Evolutionary conservation across 352 stramenopile genomes (phyloP).

Genomic region (Pythium myriotylum): DNA sequence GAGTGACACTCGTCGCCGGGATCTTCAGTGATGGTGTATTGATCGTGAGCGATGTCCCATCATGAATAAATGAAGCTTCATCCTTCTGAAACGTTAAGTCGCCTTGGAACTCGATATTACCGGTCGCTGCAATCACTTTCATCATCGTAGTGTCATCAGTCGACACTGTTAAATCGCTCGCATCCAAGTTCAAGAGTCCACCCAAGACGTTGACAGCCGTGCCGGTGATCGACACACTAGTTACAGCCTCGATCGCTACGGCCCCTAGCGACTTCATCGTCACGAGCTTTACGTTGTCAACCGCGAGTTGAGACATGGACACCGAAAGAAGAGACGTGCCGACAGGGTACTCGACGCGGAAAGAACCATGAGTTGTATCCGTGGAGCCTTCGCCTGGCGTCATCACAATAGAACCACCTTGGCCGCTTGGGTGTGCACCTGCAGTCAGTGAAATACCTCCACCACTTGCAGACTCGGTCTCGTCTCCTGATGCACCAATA

Average conservation of each 20-base stretch:
- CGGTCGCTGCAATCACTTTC: conserved; percentile 23
- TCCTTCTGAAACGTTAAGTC: conserved; percentile 27
- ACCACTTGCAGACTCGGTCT: conserved; percentile 5
- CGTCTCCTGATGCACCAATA: conserved; percentile 35
- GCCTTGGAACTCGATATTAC: conserved; percentile 32
- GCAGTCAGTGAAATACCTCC: conserved; percentile 41
- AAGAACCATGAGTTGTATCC: conserved; percentile 32
- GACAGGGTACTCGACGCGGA: conserved; percentile 44
- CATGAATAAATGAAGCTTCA: conserved; percentile 33
- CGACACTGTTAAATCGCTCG: conserved; percentile 30
- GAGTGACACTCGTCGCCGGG: not conserved
- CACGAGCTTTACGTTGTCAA: conserved; percentile 39
- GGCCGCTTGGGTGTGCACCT: conserved; percentile 35
- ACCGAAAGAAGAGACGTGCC: conserved; percentile 33
- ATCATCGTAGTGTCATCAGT: conserved; percentile 17
- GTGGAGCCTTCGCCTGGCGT: conserved; percentile 40
- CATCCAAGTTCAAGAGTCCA: conserved; percentile 22
- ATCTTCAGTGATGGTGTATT: conserved; percentile 26
- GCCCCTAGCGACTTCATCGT: conserved; percentile 34
- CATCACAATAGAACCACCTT: conserved; percentile 43
- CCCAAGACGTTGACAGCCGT: conserved; percentile 29
- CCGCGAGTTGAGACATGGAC: conserved; percentile 31
- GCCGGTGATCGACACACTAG: conserved; percentile 39
- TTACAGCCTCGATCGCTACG: conserved; percentile 35
- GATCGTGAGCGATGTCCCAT: conserved; percentile 36